A percentile compares a stretch with the other conserved stretches of the same genome.
phyloP scores from a whole-genome alignment of 352 stramenopile genomes.

The Thraustotheca clavata region DNA sequence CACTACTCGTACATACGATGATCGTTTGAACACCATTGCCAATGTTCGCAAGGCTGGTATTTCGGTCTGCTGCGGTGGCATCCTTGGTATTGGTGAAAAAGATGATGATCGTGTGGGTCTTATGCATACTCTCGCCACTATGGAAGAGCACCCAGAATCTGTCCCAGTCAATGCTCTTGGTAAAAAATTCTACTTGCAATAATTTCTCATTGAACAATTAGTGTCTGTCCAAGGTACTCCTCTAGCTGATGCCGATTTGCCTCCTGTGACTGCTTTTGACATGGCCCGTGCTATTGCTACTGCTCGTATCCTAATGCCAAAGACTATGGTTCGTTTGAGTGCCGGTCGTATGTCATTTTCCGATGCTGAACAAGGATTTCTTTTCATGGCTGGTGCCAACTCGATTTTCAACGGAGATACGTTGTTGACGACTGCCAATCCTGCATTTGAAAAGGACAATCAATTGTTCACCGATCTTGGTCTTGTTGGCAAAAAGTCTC shows the following conservation, averaged over 20 bases:
- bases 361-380: slow-evolving; percentile 93
- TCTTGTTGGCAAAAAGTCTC: slow-evolving; percentile 92
- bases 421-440: slow-evolving; percentile 95
- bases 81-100: slow-evolving; percentile 93
- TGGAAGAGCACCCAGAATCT: slow-evolving; percentile 93
- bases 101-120: slow-evolving; percentile 91
- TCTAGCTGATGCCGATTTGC: slow-evolving; percentile 85
- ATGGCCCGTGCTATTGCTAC: slow-evolving; percentile 98
- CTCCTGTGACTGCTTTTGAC: slow-evolving; percentile 89
- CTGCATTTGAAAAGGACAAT: slow-evolving; percentile 93
- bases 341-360: slow-evolving; percentile 95
- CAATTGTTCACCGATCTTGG: slow-evolving; percentile 92
- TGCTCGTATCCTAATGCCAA: slow-evolving; percentile 95
- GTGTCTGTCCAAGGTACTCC: slow-evolving; percentile 94
- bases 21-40: slow-evolving; percentile 93
- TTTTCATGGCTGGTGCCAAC: slow-evolving; percentile 97
- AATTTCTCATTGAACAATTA: not conserved
- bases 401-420: slow-evolving; percentile 99
- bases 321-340: slow-evolving; percentile 95
- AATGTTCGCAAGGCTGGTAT: slow-evolving; percentile 97
- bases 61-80: slow-evolving; percentile 96
- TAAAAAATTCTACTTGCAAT: not conserved
- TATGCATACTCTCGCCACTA: slow-evolving; percentile 93
- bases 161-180: slow-evolving; percentile 95
- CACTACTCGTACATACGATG: slow-evolving; percentile 94